Percentiles rank a stretch among this genome's conserved stretches.
These are phyloP conservation scores for Colletotrichum horii DNA, from an alignment of 2,329 filamentous ascomycete genomes.

Conservation along the genomic window DNA sequence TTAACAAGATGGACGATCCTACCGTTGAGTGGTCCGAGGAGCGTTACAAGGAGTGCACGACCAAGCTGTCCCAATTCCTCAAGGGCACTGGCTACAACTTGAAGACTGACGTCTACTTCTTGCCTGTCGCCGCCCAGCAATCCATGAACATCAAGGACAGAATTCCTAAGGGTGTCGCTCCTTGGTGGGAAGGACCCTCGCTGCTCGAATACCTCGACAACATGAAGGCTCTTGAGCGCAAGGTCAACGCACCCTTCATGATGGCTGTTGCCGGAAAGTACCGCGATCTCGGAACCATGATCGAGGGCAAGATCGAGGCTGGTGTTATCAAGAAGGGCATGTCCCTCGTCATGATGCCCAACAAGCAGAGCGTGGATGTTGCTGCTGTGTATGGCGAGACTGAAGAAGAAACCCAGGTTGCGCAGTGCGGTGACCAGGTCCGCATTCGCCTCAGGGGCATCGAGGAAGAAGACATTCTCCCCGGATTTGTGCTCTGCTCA, in stretches of 20 bases:
- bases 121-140: conserved; percentile 93
- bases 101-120: conserved; percentile 91
- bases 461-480: conserved; percentile 95
- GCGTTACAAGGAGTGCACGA: conserved; percentile 90
- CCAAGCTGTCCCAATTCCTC: conserved; percentile 85
- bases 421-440: conserved; percentile 93
- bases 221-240: conserved; percentile 92
- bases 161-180: conserved; percentile 74
- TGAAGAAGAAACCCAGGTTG: conserved; percentile 85
- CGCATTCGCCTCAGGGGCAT: conserved; percentile 90
- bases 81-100: conserved; percentile 94
- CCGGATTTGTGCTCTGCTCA: conserved; percentile 95
- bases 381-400: conserved; percentile 92
- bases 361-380: conserved; percentile 80
- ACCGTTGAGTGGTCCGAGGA: conserved; percentile 96
- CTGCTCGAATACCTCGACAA: conserved; percentile 94
- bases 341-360: conserved; percentile 93
- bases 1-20: conserved; percentile 99
- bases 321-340: conserved; percentile 92
- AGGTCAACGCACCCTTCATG: conserved; percentile 98
- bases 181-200: conserved; percentile 90
- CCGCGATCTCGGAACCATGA: conserved; percentile 94
- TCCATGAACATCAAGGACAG: conserved; percentile 87
- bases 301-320: conserved; percentile 96
- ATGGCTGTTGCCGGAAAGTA: conserved; percentile 98